phyloP scores from a whole-genome alignment of 176 grass and related monocot species.

The Oropetium thomaeum region DNA sequence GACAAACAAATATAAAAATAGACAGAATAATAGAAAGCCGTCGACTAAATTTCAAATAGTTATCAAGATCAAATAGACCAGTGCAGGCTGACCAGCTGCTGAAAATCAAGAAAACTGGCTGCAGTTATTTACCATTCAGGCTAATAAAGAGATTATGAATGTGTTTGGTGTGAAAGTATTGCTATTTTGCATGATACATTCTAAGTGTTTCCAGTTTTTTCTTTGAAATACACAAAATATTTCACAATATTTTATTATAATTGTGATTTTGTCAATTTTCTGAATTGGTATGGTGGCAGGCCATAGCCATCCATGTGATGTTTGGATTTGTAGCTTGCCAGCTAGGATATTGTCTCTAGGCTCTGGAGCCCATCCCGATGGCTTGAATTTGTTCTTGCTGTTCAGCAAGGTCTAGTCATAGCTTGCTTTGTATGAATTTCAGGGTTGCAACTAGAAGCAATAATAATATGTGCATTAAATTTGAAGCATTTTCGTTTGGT shows the following conservation, averaged over 20 bases:
- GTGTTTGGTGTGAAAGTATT: not conserved
- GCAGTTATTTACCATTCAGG: not conserved
- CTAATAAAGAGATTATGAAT: conserved; percentile 2
- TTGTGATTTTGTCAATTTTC: not conserved
- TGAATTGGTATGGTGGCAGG: not conserved
- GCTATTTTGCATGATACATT: not conserved
- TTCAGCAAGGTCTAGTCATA: not conserved
- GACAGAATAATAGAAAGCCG: too few relatives aligned
- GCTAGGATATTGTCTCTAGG: conserved; percentile 8
- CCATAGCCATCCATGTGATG: not conserved
- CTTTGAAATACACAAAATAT: not conserved
- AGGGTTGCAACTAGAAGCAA: not conserved
- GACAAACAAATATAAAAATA: too few relatives aligned
- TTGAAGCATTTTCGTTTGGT: not conserved
- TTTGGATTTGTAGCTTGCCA: conserved; percentile 9
- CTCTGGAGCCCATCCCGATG: not conserved
- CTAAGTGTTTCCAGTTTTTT: not conserved
- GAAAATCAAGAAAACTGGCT: not conserved
- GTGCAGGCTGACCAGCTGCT: not conserved
- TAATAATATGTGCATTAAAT: not conserved
- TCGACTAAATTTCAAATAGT: not conserved
- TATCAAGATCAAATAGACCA: not conserved
- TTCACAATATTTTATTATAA: not conserved
- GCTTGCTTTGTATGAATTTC: not conserved
- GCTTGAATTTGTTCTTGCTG: not conserved